Conservation (phyloP, 1,139 yeast genomes). For the Geotrichum aggregatum region DNA sequence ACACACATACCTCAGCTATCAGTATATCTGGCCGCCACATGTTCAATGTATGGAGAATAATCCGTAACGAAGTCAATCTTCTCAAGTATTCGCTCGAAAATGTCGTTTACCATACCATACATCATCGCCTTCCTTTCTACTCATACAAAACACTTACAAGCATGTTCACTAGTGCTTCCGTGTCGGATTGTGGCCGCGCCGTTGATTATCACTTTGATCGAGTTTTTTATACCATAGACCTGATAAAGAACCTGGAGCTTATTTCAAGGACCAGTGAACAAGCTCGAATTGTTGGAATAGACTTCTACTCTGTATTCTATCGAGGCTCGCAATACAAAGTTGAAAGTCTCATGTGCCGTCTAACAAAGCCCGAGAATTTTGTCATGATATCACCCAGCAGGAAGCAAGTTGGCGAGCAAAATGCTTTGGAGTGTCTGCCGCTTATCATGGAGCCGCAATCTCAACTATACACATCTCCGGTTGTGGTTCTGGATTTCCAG, state of each 20-base stretch:
- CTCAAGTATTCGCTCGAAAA: constrained; percentile 74
- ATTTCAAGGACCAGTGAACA: constrained; percentile 73
- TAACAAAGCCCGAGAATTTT: constrained; percentile 71
- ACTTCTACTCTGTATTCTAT: constrained; percentile 78
- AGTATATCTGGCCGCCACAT: constrained; percentile 74
- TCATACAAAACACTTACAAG: constrained; percentile 48
- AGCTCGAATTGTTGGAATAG: constrained; percentile 82
- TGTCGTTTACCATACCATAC: constrained; percentile 62
- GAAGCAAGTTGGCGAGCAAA: constrained; percentile 75
- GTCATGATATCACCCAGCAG: constrained; percentile 76
- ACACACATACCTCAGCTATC: constrained; percentile 68
- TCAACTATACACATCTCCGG: constrained; percentile 79
- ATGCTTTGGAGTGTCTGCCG: constrained; percentile 83
- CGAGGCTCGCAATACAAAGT: constrained; percentile 93
- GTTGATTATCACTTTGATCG: constrained; percentile 53
- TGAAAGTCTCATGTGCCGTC: constrained; percentile 71
- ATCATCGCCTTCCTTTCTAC: constrained; percentile 62
- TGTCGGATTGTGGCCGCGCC: constrained; percentile 39
- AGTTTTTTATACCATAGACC: constrained; percentile 46
- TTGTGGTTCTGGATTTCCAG: constrained; percentile 86
- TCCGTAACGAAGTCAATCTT: constrained; percentile 60
- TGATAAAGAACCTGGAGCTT: constrained; percentile 61
- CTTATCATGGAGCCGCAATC: constrained; percentile 89
- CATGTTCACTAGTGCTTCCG: constrained; percentile 43
- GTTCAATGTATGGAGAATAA: constrained; percentile 75